Evolutionary conservation across 768 basidiomycete species (phyloP).

Genomic region (Leccinum pellstonianum): DNA sequence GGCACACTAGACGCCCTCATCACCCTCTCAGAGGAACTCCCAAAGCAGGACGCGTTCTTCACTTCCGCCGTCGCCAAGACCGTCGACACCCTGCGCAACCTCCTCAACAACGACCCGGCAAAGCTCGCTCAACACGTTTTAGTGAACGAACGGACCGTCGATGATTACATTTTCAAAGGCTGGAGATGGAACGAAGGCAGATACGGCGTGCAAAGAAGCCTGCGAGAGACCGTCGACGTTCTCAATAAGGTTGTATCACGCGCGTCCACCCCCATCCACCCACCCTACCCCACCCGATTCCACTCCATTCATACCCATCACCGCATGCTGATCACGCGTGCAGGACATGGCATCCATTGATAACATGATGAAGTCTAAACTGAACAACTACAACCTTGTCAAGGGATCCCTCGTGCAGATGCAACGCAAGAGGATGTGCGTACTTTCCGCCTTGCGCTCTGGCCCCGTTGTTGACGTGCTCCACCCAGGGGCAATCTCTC

Average conservation of each 20-base stretch:
- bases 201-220: constrained; percentile 78
- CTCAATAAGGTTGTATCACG: constrained; percentile 68
- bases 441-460: constrained; percentile 11
- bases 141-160: constrained; percentile 76
- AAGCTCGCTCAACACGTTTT: constrained; percentile 74
- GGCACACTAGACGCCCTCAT: constrained; percentile 92
- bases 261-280: constrained; percentile 6
- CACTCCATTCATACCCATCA: constrained; percentile 19
- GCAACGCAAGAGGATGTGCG: constrained; percentile 91
- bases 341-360: constrained; percentile 94
- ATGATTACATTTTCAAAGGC: constrained; percentile 71
- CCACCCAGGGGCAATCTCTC: constrained; percentile 86
- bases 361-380: constrained; percentile 87
- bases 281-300: constrained; percentile 7
- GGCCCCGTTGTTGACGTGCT: constrained; percentile 5
- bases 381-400: constrained; percentile 88
- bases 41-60: constrained; percentile 88
- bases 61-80: constrained; percentile 87
- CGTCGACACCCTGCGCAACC: constrained; percentile 88
- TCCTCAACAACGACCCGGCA: constrained; percentile 82
- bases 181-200: constrained; percentile 97
- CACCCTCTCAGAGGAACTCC: constrained; percentile 85
- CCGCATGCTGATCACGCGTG: constrained; percentile 26
- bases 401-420: constrained; percentile 91
- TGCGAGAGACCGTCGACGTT: constrained; percentile 82